Evolutionary conservation across 768 basidiomycete genomes (phyloP), one percentile per base, ranked within the genome.

Genomic region (Asterophora lycoperdoides): DNA sequence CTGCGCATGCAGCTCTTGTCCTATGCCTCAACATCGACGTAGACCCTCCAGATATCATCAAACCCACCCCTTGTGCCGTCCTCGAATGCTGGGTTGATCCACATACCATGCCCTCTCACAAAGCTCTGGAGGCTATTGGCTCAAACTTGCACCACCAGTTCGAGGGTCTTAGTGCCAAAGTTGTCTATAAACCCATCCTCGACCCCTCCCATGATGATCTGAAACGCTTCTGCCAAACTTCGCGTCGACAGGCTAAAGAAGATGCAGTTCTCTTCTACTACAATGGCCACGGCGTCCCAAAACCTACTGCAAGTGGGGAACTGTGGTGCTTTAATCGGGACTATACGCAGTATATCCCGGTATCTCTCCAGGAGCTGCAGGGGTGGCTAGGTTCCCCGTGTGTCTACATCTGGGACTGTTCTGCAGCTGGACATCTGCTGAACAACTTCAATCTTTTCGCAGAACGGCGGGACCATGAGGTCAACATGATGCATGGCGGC

Each of bases 391-490:
- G 92, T 5, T 89, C 92, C 1, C 96, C 96, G 1, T 91, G 89
- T 26, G 91, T 98, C 23, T 98, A 94, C 64, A 91, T 99, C 46
- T 99, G 96, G 96, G 96, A 99, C 63, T 97, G 94, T 64, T 94
- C 93, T 2, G 90, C 91, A n/a, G 95, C 96, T 2, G 96, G 96
- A 1, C 83, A 97, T 67, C 82, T 98, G 36, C 72, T 98, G 26
- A 77, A 80, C 45, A 98, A 96, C 67, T 96, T 95, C 67, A 89
- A 88, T 62, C 73, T 69, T 39, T 85, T 86, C 55, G 89, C 89
- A 3, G 79, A 87, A 56, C 75, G 81, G 29, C 80, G 87, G 14
- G 86, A 92, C 56, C 76, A 81, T 26, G 87, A 91, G 46, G 68
- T 77, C 15, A 76, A 74, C 44, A 68, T 75, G 54, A 66, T 66